Evolutionary conservation across 1,139 yeast genomes (phyloP).

Genomic region (Tardiomyces digboiensis): DNA sequence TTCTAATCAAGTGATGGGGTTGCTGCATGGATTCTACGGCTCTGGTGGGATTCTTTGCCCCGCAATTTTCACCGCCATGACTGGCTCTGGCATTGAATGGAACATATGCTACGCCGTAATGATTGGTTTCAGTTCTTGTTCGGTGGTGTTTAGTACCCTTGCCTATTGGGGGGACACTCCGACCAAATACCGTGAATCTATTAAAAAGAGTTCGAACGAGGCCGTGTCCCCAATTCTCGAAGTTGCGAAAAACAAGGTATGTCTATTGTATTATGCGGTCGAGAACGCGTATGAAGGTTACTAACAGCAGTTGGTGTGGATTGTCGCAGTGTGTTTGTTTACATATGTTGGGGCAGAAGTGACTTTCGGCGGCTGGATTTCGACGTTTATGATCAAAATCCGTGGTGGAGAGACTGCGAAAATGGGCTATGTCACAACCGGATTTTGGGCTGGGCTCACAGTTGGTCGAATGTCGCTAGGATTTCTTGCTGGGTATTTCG

Average conservation of each 20-base stretch:
- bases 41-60: constrained; percentile 57
- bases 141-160: constrained; percentile 8
- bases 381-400: constrained; percentile 45
- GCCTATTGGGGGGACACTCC: constrained; percentile 14
- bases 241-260: background rate
- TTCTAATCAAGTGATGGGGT: constrained; percentile 41
- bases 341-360: constrained; percentile 59
- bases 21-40: constrained; percentile 53
- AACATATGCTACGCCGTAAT: constrained; percentile 42
- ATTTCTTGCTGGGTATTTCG: constrained; percentile 12
- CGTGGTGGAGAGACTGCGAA: constrained; percentile 34
- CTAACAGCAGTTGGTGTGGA: constrained; percentile 1
- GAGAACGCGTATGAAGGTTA: constrained; percentile 5
- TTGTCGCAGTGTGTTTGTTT: constrained; percentile 30
- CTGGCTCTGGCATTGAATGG: constrained; percentile 42
- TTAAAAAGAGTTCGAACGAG: background rate
- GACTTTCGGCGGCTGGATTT: constrained; percentile 56
- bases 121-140: constrained; percentile 19
- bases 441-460: constrained; percentile 58
- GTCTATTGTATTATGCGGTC: background rate
- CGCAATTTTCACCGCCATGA: constrained; percentile 45
- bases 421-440: constrained; percentile 52
- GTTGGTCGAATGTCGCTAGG: constrained; percentile 40
- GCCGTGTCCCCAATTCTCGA: background rate
- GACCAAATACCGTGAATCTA: background rate